phyloP scores from a whole-genome alignment of 208 protist genomes.

The Leishmania mexicana region DNA sequence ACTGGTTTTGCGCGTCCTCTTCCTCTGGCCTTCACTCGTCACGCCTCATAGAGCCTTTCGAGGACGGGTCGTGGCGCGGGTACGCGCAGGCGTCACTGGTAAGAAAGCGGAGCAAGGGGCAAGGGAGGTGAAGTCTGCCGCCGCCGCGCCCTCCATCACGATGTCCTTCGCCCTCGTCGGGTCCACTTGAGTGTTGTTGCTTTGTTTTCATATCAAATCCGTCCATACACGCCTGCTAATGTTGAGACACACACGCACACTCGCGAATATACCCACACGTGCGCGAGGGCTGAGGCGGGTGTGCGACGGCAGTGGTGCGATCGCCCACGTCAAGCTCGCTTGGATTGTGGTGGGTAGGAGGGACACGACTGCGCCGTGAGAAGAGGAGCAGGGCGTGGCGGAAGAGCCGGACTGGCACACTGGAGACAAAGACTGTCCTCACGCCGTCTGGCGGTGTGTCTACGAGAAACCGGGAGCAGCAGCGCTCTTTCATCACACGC shows the following conservation, averaged over 20 bases:
- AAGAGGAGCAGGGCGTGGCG: neutral
- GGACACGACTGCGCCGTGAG: neutral
- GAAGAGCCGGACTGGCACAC: neutral
- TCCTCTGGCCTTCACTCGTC: neutral
- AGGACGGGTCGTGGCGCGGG: neutral
- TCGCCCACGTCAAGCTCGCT: neutral
- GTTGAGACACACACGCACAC: conserved; percentile 2
- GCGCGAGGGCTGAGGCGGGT: neutral
- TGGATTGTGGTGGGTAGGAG: neutral
- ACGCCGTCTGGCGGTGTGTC: neutral
- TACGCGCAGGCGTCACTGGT: neutral
- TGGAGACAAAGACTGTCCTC: neutral
- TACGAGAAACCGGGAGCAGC: neutral
- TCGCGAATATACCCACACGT: neutral
- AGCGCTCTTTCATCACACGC: neutral
- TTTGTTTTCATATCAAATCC: conserved; percentile 7
- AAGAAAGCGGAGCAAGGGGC: neutral
- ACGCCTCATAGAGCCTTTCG: neutral
- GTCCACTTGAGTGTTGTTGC: conserved; percentile 1
- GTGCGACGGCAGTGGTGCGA: neutral
- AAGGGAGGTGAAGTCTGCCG: neutral
- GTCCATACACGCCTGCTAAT: conserved; percentile 1
- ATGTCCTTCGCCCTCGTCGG: neutral
- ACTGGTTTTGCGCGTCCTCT: neutral
- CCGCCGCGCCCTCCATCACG: neutral